Evolutionary conservation across 768 basidiomycete species (phyloP).

Genomic region (Plicaturopsis crispa): DNA sequence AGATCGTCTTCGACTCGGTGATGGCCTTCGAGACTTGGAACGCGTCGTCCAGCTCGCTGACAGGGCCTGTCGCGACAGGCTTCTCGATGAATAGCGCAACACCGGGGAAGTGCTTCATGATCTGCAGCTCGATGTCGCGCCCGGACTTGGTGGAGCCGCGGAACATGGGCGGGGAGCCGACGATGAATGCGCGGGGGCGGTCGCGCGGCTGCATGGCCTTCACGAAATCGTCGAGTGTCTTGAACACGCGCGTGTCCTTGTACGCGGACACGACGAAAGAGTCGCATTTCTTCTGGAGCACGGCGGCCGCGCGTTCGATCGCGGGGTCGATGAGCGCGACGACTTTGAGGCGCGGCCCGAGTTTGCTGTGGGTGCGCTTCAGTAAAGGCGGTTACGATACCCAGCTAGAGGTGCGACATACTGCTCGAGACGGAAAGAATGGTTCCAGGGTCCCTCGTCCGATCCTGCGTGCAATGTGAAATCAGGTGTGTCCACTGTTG

Average conservation of each 20-base stretch:
- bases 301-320: conserved; percentile 68
- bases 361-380: conserved; percentile 52
- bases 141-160: conserved; percentile 71
- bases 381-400: neutral
- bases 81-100: conserved; percentile 91
- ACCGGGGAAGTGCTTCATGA: conserved; percentile 82
- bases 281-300: conserved; percentile 84
- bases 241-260: conserved; percentile 78
- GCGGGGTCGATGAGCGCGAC: conserved; percentile 92
- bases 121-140: conserved; percentile 82
- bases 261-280: conserved; percentile 94
- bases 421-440: conserved; percentile 89
- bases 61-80: conserved; percentile 79
- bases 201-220: conserved; percentile 57
- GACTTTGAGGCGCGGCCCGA: conserved; percentile 93
- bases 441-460: conserved; percentile 88
- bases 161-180: conserved; percentile 93
- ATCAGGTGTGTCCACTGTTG: conserved; percentile 1
- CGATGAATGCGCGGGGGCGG: conserved; percentile 73
- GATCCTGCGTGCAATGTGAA: conserved; percentile 44
- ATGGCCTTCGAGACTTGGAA: conserved; percentile 71
- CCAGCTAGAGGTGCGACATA: conserved; percentile 33
- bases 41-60: conserved; percentile 56
- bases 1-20: conserved; percentile 61
- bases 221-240: conserved; percentile 80